Base-by-base conservation (phyloP, 2,329 filamentous ascomycete genomes). In the Nemania sp. region DNA sequence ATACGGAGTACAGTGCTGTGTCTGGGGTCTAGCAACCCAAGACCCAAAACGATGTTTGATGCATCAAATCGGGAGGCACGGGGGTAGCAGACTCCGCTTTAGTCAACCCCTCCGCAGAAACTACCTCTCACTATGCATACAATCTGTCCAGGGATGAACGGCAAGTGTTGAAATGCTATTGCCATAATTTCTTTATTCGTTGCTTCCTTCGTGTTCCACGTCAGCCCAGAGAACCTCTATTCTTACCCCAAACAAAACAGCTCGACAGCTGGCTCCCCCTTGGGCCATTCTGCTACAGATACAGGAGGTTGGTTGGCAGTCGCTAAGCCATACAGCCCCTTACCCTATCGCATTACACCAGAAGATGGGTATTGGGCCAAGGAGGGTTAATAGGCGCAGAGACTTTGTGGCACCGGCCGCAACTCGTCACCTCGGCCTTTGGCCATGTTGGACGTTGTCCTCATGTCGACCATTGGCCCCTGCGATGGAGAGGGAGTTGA, bases 11-110 rank as follows among this genome's bases (percentile, higher is more conserved):
- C 23, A 20, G 54, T 55, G 53, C 40, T 40, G 52, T 50, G 34
- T 52, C 56, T 54, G 60, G 45, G 56, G 58, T 20, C 36, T 7
- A 43, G 46, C 36, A 56, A 43, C 9, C 48, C 45, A 68, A 67
- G 66, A 63, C 62, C 28, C n/a, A 31, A 12, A 65, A 54, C 61
- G n/a, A n/a, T n/a, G n/a, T n/a, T 62, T 65, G 66, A 66, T 63
- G 64, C 31, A 59, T 60, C 56, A 44, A 58, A 59, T 58, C 56
- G 57, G 58, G 59, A 50, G 56, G 59, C 54, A 59, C 56, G 63
- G 53, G 40, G 14, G 56, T 49, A 58, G 57, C 45, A 55, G 57
- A 56, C 52, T 51, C 62, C 59, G 54, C 58, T 53, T 56, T 59
- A 48, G 33, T 56, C 37, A 23, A 49, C 31, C 17, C 28, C 48